These are phyloP conservation scores for Protea cynaroides DNA, from an alignment of 164 flowering plant genomes.

Conservation along the genomic window DNA sequence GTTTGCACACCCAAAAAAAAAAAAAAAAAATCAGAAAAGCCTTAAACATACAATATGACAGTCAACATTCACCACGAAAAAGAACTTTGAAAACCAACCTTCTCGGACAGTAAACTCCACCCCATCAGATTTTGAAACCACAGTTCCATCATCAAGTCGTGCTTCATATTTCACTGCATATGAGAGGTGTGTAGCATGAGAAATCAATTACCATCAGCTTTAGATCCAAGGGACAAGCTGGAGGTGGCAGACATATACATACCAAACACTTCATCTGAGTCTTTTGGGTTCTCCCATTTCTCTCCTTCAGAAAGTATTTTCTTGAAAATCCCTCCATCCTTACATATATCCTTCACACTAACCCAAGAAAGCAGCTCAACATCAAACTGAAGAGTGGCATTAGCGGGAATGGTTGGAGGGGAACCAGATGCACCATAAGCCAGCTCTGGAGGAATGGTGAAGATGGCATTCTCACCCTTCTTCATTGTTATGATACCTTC, in stretches of 20 bases:
- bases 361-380: slow-evolving; percentile 91
- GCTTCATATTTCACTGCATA: slow-evolving; percentile 79
- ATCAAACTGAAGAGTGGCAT: slow-evolving; percentile 87
- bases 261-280: slow-evolving; percentile 93
- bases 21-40: not conserved
- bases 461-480: slow-evolving; percentile 87
- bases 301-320: slow-evolving; percentile 79
- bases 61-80: not conserved
- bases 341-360: slow-evolving; percentile 92
- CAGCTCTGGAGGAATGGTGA: slow-evolving; percentile 85
- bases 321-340: slow-evolving; percentile 94
- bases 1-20: not conserved
- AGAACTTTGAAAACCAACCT: slow-evolving; percentile 31
- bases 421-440: slow-evolving; percentile 92
- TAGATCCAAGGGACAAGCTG: too few relatives aligned
- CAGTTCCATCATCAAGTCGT: slow-evolving; percentile 73
- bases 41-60: not conserved
- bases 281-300: slow-evolving; percentile 97
- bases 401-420: slow-evolving; percentile 91
- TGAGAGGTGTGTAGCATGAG: not conserved
- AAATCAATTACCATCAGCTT: not conserved
- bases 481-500: slow-evolving; percentile 94
- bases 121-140: slow-evolving; percentile 66
- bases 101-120: slow-evolving; percentile 75
- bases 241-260: not conserved